Percentiles rank a stretch among this genome's conserved stretches.
Evolutionary conservation across 352 stramenopile genomes (phyloP).

Genomic region (Phytophthora rubi): DNA sequence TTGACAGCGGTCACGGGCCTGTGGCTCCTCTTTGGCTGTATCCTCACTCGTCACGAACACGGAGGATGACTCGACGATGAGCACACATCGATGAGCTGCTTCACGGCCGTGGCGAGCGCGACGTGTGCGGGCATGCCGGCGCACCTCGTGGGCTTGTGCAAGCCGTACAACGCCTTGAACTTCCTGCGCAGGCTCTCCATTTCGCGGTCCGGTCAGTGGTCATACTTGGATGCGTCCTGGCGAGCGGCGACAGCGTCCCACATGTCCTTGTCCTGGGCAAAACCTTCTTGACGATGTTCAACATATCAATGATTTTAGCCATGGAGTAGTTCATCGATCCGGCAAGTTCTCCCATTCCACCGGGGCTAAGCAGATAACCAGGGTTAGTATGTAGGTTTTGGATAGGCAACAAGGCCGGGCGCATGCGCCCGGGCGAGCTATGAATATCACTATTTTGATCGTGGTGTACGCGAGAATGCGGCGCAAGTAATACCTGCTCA

Average conservation of each 20-base stretch:
- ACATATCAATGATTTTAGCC: background rate
- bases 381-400: no score
- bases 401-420: no score
- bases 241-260: background rate
- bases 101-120: background rate
- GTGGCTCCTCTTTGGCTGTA: background rate
- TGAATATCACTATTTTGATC: no score
- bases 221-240: background rate
- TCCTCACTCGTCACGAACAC: background rate
- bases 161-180: slow-evolving; percentile 1
- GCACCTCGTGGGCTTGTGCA: background rate
- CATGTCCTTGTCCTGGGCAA: background rate
- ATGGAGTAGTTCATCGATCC: slow-evolving; percentile 1
- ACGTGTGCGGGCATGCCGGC: background rate
- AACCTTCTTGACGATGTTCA: background rate
- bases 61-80: background rate
- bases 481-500: slow-evolving; percentile 82
- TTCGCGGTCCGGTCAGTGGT: background rate
- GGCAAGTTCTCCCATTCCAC: background rate
- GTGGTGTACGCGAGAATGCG: slow-evolving; percentile 41
- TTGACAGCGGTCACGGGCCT: background rate
- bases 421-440: no score
- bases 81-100: background rate
- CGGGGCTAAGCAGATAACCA: no score
- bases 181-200: background rate